Base-by-base conservation (phyloP, 176 grass and related monocot species). In the Tillandsia leiboldiana region DNA sequence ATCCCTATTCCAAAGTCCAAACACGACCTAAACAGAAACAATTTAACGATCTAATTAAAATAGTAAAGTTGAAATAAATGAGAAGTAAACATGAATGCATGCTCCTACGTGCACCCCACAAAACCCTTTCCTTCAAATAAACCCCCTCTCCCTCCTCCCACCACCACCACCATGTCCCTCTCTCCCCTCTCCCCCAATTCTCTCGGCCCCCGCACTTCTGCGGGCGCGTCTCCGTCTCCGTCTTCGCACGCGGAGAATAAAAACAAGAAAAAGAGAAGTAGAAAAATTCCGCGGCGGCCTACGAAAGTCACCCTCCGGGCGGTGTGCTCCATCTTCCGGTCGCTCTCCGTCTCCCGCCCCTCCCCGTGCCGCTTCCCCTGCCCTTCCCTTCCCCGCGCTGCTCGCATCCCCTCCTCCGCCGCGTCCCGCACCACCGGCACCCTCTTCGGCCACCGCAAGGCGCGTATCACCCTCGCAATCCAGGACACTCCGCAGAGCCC, bases 401-500 rank as follows among this genome's bases (percentile, higher is more conserved):
- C 54, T 2, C 20, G 67, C 82, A 27, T 28, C 63, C 2, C 85
- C 54, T 17, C 54, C 1, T 15, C 53, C 12, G 14, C 53, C 53
- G 53, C 53, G 0, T 79, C 83, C 11, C 86, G 86, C 83, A 85
- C 80, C 15, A 89, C 92, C 17, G 88, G 85, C 75, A 91, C 92
- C 51, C 88, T 91, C 57, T 96, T 96, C 66, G 92, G 88, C 70
- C 75, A 87, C 80, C 85, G 92, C 69, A 82, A 84, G 72, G 81
- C 83, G 62, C 81, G 86, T 29, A 90, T 91, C 78, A 91, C 83
- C 69, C 86, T 96, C 48, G 88, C 86, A 9, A 80, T 92, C 81
- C 93, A 96, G 72, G 86, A 96, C 74, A 90, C 81, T 15, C 81
- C 93, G 54, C 74, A 87, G 12, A 87, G 88, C 82, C 71, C 91